Conservation (phyloP, 164 flowering plant species). For the Stephania japonica region DNA sequence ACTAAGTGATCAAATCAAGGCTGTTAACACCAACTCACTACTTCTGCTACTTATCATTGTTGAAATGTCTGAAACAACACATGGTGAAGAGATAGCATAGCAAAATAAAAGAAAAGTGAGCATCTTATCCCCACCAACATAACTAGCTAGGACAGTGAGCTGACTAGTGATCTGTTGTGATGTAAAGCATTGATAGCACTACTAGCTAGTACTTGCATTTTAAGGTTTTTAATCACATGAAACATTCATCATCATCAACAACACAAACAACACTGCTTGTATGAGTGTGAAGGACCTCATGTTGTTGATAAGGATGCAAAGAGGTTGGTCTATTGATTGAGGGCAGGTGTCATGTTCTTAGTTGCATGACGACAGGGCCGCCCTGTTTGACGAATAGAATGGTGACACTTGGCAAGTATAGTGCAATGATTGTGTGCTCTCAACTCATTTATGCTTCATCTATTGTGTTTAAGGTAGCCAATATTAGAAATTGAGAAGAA, state of each 20-base stretch:
- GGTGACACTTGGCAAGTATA: neutral
- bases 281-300: neutral
- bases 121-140: neutral
- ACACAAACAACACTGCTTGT: neutral
- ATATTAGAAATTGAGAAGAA: too few relatives aligned
- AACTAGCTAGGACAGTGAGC: neutral
- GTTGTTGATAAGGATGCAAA: neutral
- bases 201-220: neutral
- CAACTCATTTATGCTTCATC: too few relatives aligned
- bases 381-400: neutral
- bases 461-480: too few relatives aligned
- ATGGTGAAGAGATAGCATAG: neutral
- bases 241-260: neutral
- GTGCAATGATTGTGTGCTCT: neutral
- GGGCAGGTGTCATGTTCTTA: conserved; percentile 2
- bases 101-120: neutral
- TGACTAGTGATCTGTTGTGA: conserved; percentile 1
- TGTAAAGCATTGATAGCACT: neutral
- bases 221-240: neutral
- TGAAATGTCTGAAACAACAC: neutral
- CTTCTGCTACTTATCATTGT: neutral
- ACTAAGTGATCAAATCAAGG: neutral
- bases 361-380: neutral
- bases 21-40: neutral
- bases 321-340: neutral